Conservation (phyloP, 768 basidiomycete genomes). For the Chalciporus sphaerocephalus region DNA sequence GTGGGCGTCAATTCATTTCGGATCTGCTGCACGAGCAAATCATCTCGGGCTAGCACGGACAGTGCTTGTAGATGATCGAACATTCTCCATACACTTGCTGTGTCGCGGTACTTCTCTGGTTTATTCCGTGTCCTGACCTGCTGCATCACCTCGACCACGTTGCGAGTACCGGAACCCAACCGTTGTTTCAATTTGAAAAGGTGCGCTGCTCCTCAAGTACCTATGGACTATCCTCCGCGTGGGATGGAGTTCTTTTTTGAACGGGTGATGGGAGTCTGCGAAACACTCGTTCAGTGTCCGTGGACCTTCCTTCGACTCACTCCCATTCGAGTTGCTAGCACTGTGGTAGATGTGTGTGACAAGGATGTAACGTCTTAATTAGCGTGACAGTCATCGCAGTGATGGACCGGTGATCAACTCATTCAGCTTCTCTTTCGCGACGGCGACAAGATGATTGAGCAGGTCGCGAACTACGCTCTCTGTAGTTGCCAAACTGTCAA, state of each 20-base stretch:
- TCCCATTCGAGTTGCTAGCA: no score
- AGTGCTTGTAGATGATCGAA: slow-evolving; percentile 1
- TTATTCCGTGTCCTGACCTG: background rate
- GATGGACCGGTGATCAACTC: no score
- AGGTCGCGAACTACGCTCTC: background rate
- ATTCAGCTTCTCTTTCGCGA: background rate
- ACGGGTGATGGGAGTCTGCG: no score
- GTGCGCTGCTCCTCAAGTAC: background rate
- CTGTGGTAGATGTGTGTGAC: background rate
- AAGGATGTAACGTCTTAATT: background rate
- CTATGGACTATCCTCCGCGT: no score
- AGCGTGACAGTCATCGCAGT: background rate
- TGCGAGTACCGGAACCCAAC: no score
- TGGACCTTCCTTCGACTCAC: no score
- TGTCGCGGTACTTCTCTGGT: slow-evolving; percentile 7
- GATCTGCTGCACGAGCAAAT: slow-evolving; percentile 7
- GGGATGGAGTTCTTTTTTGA: no score
- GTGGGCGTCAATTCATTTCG: slow-evolving; percentile 1
- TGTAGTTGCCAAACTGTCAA: background rate
- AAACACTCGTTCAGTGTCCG: no score
- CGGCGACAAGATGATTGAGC: no score
- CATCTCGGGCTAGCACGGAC: background rate
- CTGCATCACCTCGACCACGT: no score
- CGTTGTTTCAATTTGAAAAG: no score
- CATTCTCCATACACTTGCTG: slow-evolving; percentile 8